These are phyloP conservation scores for Penicillium paxilli DNA, from an alignment of 495 filamentous ascomycete species.

Conservation along the genomic window DNA sequence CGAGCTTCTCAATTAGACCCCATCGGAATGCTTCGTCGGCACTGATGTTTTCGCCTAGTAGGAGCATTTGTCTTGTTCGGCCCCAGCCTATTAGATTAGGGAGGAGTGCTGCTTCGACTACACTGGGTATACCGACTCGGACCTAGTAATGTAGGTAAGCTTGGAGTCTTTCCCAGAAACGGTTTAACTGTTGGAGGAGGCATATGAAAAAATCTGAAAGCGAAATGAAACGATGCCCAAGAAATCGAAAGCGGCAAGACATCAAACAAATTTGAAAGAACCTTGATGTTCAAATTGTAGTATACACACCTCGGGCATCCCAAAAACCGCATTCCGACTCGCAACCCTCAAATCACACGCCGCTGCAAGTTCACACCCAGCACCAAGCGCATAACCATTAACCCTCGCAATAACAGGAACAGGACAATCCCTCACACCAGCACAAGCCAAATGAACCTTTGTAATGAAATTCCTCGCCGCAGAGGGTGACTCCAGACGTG, in stretches of 20 bases:
- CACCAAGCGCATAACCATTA: conserved; percentile 26
- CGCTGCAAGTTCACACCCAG: conserved; percentile 21
- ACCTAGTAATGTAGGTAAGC: conserved; percentile 6
- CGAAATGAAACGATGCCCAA: background rate
- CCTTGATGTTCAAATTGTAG: no score
- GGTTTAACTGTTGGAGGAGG: no score
- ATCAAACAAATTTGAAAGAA: background rate
- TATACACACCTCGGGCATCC: conserved; percentile 26
- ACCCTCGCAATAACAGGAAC: conserved; percentile 23
- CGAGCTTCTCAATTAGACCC: conserved; percentile 27
- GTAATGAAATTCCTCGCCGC: conserved; percentile 20
- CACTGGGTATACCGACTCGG: conserved; percentile 23
- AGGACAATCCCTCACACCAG: conserved; percentile 15
- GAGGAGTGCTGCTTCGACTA: conserved; percentile 25
- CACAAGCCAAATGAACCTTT: conserved; percentile 18
- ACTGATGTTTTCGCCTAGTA: conserved; percentile 24
- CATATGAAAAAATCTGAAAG: background rate
- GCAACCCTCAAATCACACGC: conserved; percentile 27
- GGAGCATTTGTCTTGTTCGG: conserved; percentile 20
- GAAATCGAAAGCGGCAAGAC: background rate
- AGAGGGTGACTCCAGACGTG: conserved; percentile 6
- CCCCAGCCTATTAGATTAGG: conserved; percentile 27
- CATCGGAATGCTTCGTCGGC: conserved; percentile 23
- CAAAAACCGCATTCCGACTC: conserved; percentile 19
- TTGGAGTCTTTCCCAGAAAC: background rate